Evolutionary conservation across 2,329 filamentous ascomycete genomes (phyloP).

Genomic region (Waltergamsia citrina): DNA sequence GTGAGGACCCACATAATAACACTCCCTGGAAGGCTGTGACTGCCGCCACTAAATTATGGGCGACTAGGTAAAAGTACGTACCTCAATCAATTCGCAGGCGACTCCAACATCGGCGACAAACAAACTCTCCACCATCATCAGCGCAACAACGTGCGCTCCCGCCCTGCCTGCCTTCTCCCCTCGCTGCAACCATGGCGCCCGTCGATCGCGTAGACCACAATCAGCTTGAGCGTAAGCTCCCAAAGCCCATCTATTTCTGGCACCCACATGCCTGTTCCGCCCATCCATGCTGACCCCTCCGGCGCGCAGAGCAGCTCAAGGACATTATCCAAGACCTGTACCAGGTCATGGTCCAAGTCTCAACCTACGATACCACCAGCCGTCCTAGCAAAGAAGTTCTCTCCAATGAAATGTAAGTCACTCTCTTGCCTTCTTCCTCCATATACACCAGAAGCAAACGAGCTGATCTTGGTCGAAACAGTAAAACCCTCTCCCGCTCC

Average conservation of each 20-base stretch:
- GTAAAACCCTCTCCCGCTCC: slow-evolving; percentile 27
- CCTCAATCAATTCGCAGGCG: too few species aligned
- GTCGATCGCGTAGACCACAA: slow-evolving; percentile 27
- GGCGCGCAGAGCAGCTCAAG: slow-evolving; percentile 44
- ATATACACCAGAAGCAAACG: background rate
- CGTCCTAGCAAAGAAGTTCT: slow-evolving; percentile 47
- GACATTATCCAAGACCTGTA: slow-evolving; percentile 55
- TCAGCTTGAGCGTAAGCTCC: slow-evolving; percentile 25
- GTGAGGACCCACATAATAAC: too few species aligned
- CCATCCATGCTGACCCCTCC: background rate
- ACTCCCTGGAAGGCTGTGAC: too few species aligned
- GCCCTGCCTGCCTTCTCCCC: background rate
- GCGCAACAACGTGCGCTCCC: background rate
- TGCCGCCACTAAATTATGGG: too few species aligned
- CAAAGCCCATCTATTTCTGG: too few species aligned
- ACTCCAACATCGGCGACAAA: too few species aligned
- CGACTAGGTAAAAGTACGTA: too few species aligned
- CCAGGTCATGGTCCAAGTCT: slow-evolving; percentile 53
- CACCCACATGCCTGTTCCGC: too few species aligned
- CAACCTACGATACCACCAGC: slow-evolving; percentile 46
- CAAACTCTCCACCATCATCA: too few species aligned
- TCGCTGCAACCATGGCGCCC: slow-evolving; percentile 26
- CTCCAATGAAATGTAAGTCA: slow-evolving; percentile 36
- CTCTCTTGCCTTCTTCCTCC: slow-evolving; percentile 2
- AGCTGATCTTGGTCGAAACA: slow-evolving; percentile 8